Conservation (phyloP, 805 yeast genomes). For the Yamadazyma tumulicola region DNA sequence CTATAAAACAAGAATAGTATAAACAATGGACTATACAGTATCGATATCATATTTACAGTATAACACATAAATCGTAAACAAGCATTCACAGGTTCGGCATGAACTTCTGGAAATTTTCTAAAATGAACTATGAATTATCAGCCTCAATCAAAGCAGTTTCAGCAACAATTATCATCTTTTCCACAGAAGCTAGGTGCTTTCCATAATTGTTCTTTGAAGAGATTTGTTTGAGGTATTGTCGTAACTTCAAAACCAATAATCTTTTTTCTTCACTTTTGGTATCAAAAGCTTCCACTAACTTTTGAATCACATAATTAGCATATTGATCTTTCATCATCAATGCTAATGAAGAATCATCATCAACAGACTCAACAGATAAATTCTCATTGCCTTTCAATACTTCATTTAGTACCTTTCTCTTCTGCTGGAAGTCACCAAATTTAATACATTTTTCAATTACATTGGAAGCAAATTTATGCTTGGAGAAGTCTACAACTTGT, state of each 20-base stretch:
- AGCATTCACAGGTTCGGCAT: no score
- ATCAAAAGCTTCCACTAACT: conserved; percentile 77
- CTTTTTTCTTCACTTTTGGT: conserved; percentile 60
- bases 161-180: conserved; percentile 60
- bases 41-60: conserved; percentile 6
- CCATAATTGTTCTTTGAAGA: conserved; percentile 64
- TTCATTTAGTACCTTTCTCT: conserved; percentile 58
- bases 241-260: conserved; percentile 67
- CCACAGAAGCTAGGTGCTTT: conserved; percentile 80
- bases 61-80: conserved; percentile 5
- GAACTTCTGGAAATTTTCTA: background rate
- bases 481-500: conserved; percentile 76
- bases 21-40: conserved; percentile 11
- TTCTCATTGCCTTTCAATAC: conserved; percentile 56
- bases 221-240: conserved; percentile 74
- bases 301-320: conserved; percentile 96
- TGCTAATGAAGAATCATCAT: conserved; percentile 69
- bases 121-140: conserved; percentile 16
- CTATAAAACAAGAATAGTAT: conserved; percentile 12
- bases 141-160: conserved; percentile 45
- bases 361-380: conserved; percentile 43
- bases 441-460: conserved; percentile 93
- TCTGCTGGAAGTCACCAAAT: conserved; percentile 62
- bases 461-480: conserved; percentile 95
- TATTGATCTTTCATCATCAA: conserved; percentile 97